Conservation (phyloP, 495 filamentous ascomycete species). For the Clohesyomyces aquaticus region DNA sequence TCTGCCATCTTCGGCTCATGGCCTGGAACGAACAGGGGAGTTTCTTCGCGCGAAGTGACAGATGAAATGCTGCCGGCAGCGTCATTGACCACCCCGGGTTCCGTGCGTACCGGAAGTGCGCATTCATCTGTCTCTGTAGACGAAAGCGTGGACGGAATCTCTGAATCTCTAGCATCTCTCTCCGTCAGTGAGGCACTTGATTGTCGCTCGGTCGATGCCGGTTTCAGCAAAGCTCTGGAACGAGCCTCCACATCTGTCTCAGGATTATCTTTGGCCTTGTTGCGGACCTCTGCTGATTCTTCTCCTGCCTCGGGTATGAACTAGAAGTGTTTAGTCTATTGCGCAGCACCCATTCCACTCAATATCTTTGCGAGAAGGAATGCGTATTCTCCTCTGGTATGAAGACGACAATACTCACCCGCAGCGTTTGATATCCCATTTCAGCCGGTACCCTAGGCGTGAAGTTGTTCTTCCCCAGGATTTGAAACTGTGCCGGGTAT, state of each 20-base stretch:
- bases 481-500: slow-evolving; percentile 5
- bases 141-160: too few relatives aligned
- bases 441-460: slow-evolving; percentile 6
- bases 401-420: background rate
- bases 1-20: too few relatives aligned
- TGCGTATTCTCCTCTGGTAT: background rate
- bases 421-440: background rate
- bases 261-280: slow-evolving; percentile 1
- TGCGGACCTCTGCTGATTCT: background rate
- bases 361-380: background rate
- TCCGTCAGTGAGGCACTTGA: too few relatives aligned
- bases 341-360: background rate
- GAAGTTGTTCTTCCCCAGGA: slow-evolving; percentile 14
- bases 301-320: slow-evolving; percentile 1
- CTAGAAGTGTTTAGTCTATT: background rate
- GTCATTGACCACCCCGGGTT: too few relatives aligned
- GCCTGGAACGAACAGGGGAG: too few relatives aligned
- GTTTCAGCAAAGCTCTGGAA: background rate
- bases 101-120: too few relatives aligned
- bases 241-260: background rate
- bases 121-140: too few relatives aligned
- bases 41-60: too few relatives aligned
- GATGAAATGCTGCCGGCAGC: too few relatives aligned
- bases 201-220: too few relatives aligned
- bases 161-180: too few relatives aligned